These are phyloP conservation scores for Curvularia hawaiiensis DNA, from an alignment of 2,329 filamentous ascomycete species.

Conservation along the genomic window DNA sequence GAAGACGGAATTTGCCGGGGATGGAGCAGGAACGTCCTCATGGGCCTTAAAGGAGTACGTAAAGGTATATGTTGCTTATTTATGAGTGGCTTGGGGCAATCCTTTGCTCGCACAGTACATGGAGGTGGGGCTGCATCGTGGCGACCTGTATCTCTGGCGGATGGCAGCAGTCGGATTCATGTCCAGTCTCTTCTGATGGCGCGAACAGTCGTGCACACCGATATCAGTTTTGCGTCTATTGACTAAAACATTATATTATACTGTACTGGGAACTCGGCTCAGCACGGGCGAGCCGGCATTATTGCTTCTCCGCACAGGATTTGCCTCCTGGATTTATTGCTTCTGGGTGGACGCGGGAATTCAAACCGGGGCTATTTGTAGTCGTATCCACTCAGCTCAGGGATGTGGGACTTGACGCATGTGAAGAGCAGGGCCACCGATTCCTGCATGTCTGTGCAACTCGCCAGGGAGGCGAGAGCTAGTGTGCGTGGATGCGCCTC, in stretches of 20 bases:
- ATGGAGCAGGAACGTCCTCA: not conserved
- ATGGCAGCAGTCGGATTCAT: not conserved
- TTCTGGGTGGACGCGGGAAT: not conserved
- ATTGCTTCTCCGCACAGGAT: slow-evolving; percentile 1
- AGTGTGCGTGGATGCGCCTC: not conserved
- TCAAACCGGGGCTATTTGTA: not conserved
- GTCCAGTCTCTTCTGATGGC: slow-evolving; percentile 1
- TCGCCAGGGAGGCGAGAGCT: not conserved
- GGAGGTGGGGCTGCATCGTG: not conserved
- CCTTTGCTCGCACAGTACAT: not conserved
- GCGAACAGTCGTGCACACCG: not conserved
- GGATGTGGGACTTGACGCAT: slow-evolving; percentile 2
- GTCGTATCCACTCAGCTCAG: slow-evolving; percentile 1
- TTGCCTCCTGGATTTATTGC: not conserved
- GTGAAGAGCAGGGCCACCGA: not conserved
- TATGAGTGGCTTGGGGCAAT: not conserved
- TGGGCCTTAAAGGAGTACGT: not conserved
- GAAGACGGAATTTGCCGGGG: not conserved
- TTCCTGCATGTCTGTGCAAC: slow-evolving; percentile 6
- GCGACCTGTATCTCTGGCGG: not conserved
- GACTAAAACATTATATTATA: not conserved
- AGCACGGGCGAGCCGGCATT: slow-evolving; percentile 5
- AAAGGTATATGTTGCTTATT: slow-evolving; percentile 7
- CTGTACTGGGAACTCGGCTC: not conserved
- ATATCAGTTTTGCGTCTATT: not conserved